phyloP scores from a whole-genome alignment of 768 basidiomycete genomes.

The Suillus placidus region DNA sequence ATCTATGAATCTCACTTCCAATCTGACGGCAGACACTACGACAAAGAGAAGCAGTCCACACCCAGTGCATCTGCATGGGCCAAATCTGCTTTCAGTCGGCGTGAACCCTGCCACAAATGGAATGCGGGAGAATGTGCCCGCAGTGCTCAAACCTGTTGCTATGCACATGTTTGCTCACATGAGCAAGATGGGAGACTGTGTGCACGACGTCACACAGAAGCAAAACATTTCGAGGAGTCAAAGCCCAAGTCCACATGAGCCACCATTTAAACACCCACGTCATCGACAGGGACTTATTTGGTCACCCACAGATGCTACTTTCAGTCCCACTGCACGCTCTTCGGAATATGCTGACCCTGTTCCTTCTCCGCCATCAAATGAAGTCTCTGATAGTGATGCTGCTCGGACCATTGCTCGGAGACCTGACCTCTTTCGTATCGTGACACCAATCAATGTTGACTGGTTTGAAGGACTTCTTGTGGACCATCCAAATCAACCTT shows the following conservation, averaged over 20 bases:
- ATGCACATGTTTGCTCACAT: neutral
- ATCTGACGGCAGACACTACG: neutral
- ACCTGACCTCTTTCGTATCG: conserved; percentile 18
- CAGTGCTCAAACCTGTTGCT: neutral
- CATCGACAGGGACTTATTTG: neutral
- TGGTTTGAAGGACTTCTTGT: conserved; percentile 23
- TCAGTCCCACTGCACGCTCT: neutral
- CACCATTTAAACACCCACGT: neutral
- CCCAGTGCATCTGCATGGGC: neutral
- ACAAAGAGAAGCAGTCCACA: neutral
- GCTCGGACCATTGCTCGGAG: neutral
- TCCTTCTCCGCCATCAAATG: neutral
- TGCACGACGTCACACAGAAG: neutral
- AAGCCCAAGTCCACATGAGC: neutral
- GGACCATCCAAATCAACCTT: conserved; percentile 33
- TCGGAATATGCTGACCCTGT: neutral
- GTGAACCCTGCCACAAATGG: neutral
- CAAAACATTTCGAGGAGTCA: neutral
- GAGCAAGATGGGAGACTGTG: neutral
- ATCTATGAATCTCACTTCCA: neutral
- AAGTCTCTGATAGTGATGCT: neutral
- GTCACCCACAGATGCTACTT: neutral
- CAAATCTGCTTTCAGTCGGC: neutral
- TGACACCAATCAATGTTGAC: conserved; percentile 32
- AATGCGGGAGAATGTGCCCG: neutral